Conservation (phyloP, 2,329 filamentous ascomycete species). For the Pseudogymnoascus sp. region DNA sequence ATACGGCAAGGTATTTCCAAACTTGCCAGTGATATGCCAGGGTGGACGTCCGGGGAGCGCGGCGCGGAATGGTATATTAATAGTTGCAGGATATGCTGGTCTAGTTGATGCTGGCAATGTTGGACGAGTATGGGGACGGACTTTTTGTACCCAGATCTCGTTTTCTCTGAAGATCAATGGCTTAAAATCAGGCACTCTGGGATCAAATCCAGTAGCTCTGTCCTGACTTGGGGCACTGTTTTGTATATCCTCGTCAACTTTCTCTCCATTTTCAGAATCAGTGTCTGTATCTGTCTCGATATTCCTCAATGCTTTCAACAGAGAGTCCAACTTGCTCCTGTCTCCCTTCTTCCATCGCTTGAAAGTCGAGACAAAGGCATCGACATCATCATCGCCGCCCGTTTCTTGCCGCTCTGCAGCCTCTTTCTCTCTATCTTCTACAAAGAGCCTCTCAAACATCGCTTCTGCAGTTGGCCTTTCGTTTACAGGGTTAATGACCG, state of each 20-base stretch:
- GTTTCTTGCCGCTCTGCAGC: not conserved
- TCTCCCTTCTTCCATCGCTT: constrained; percentile 8
- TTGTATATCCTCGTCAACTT: not conserved
- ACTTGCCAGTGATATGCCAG: not conserved
- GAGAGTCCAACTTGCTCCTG: not conserved
- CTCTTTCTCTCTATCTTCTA: not conserved
- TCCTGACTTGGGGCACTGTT: not conserved
- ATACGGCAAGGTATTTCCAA: not conserved
- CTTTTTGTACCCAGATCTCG: not conserved
- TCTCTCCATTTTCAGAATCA: not conserved
- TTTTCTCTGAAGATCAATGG: not conserved
- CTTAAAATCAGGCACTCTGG: not conserved
- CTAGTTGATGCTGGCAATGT: not conserved
- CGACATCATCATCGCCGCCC: not conserved
- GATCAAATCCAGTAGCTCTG: not conserved
- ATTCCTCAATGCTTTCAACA: not conserved
- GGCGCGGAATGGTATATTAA: not conserved
- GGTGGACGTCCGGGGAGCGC: not conserved
- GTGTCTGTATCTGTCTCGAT: not conserved
- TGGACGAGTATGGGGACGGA: not conserved
- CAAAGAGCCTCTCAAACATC: not conserved
- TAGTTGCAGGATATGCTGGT: not conserved
- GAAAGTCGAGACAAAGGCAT: not conserved
- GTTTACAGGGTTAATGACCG: not conserved
- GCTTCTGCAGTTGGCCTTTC: not conserved